These are phyloP conservation scores for Aspergillus alliaceus DNA, from an alignment of 2,329 filamentous ascomycete species.

Conservation along the genomic window DNA sequence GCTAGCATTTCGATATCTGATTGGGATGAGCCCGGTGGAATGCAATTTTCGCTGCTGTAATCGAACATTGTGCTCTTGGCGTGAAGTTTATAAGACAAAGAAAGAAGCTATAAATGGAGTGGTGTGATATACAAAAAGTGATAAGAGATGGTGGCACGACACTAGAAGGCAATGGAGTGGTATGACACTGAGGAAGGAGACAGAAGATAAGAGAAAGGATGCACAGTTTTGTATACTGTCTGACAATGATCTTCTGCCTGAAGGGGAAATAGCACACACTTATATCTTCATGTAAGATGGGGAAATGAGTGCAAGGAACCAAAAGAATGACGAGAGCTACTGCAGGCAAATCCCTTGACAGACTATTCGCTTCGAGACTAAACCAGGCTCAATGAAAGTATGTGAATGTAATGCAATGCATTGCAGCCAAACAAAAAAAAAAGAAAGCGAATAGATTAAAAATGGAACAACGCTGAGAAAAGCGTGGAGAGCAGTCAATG, in stretches of 20 bases:
- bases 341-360: neutral
- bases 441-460: neutral
- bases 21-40: slow-evolving; percentile 22
- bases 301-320: neutral
- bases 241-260: neutral
- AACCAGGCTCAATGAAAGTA: neutral
- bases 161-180: neutral
- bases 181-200: neutral
- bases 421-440: slow-evolving; percentile 3
- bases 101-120: neutral
- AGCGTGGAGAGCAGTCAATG: slow-evolving; percentile 4
- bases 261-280: neutral
- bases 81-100: neutral
- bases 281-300: slow-evolving; percentile 4
- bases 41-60: slow-evolving; percentile 9
- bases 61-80: slow-evolving; percentile 15
- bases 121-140: neutral
- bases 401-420: slow-evolving; percentile 1
- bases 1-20: slow-evolving; percentile 22
- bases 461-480: neutral
- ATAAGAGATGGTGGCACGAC: neutral
- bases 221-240: neutral
- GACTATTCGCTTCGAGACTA: neutral
- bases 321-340: neutral
- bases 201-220: neutral